These are phyloP conservation scores for Nematodospora valgi DNA, from an alignment of 805 yeast genomes.

Conservation along the genomic window DNA sequence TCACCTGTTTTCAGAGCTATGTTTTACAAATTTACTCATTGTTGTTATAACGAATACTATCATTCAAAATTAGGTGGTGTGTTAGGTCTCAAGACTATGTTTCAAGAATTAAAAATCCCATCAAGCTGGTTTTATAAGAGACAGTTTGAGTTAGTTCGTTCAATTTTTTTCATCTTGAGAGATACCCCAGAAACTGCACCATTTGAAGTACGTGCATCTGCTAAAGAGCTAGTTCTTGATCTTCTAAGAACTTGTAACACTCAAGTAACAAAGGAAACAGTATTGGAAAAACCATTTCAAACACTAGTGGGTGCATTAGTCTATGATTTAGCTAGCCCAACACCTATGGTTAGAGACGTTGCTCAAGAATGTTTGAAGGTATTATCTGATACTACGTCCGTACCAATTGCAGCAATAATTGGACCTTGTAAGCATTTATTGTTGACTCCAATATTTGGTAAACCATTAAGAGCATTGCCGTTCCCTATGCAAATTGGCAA, in stretches of 20 bases:
- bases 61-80: constrained; percentile 88
- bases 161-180: constrained; percentile 83
- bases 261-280: constrained; percentile 57
- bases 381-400: constrained; percentile 66
- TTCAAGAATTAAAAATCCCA: constrained; percentile 66
- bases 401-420: constrained; percentile 71
- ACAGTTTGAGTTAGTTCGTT: constrained; percentile 80
- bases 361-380: constrained; percentile 68
- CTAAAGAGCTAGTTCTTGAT: constrained; percentile 62
- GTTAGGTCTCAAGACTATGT: constrained; percentile 71
- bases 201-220: constrained; percentile 65
- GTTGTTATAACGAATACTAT: constrained; percentile 87
- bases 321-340: constrained; percentile 89
- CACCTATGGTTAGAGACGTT: constrained; percentile 74
- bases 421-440: constrained; percentile 79
- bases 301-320: constrained; percentile 85
- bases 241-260: constrained; percentile 64
- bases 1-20: constrained; percentile 75
- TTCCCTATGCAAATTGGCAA: constrained; percentile 99
- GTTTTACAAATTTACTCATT: constrained; percentile 81
- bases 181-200: constrained; percentile 92
- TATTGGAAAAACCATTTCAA: constrained; percentile 69
- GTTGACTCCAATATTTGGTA: constrained; percentile 91
- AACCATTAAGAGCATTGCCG: constrained; percentile 93
- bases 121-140: constrained; percentile 69